Percentiles rank a stretch among this genome's conserved stretches.
These are phyloP conservation scores for Termitomyces heimii DNA, from an alignment of 768 basidiomycete species.

Conservation along the genomic window DNA sequence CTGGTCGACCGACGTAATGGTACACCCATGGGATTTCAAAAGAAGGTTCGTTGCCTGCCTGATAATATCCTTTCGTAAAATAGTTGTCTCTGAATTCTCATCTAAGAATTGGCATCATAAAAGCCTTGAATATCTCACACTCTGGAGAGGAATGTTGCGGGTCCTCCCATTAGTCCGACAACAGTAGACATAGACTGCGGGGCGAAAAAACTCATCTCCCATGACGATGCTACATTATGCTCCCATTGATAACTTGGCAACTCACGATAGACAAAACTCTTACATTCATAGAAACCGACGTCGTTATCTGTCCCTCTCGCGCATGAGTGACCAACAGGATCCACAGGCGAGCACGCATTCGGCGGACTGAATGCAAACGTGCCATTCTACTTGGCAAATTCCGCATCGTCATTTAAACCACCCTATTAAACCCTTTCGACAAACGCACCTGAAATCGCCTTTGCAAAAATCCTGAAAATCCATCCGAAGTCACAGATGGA, in stretches of 20 bases:
- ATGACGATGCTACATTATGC: conserved; percentile 35
- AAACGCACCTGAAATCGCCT: conserved; percentile 32
- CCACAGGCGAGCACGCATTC: conserved; percentile 43
- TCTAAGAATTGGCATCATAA: neutral
- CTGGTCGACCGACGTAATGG: conserved; percentile 45
- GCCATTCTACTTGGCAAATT: conserved; percentile 30
- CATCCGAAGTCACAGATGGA: conserved; percentile 35
- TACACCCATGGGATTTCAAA: conserved; percentile 43
- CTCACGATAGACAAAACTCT: conserved; percentile 3
- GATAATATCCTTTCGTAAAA: conserved; percentile 33
- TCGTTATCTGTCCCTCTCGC: conserved; percentile 44
- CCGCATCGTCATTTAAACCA: neutral
- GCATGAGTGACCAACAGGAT: conserved; percentile 40
- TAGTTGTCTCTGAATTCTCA: conserved; percentile 31
- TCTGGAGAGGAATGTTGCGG: conserved; percentile 32
- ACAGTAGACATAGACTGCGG: conserved; percentile 46
- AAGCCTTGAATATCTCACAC: conserved; percentile 22
- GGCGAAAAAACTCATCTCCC: conserved; percentile 49
- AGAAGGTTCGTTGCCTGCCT: conserved; percentile 44
- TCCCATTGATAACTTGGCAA: neutral
- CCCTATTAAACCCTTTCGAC: no score
- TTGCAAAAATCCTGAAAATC: conserved; percentile 43
- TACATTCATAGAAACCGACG: conserved; percentile 49
- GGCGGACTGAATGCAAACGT: conserved; percentile 45
- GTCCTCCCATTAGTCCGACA: conserved; percentile 41